Evolutionary conservation across 1,284 basidiomycete species (phyloP).

Genomic region (Agaricales sp.): DNA sequence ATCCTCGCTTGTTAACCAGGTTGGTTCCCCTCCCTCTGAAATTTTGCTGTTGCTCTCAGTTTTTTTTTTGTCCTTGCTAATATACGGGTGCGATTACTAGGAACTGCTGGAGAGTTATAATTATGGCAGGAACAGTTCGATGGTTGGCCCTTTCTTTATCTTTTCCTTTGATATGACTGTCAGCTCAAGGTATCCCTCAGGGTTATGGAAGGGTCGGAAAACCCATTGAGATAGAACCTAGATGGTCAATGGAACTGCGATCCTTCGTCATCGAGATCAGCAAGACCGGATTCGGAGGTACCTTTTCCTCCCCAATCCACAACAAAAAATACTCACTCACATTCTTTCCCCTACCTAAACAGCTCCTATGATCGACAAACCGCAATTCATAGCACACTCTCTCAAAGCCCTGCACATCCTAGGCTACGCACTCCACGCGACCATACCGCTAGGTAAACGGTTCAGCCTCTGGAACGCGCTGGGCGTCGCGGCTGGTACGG

Average conservation of each 20-base stretch:
- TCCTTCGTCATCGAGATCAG: not conserved
- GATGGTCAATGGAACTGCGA: not conserved
- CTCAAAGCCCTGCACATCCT: not conserved
- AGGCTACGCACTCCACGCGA: not conserved
- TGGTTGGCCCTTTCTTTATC: not conserved
- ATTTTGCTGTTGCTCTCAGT: not conserved
- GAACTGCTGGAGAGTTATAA: not conserved
- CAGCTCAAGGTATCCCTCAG: not conserved
- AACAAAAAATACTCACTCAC: not conserved
- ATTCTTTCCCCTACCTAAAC: not conserved
- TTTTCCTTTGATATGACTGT: not conserved
- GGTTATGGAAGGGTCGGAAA: constrained; percentile 1
- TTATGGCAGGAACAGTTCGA: not conserved
- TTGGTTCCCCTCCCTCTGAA: not conserved
- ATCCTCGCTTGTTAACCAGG: not conserved
- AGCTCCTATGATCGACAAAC: constrained; percentile 1
- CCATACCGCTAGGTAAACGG: not conserved
- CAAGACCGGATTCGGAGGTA: constrained; percentile 1
- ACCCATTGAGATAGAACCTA: not conserved
- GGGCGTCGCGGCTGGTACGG: not conserved
- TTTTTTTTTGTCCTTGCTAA: not conserved
- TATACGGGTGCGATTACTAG: too few species aligned
- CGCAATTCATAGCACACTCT: not conserved
- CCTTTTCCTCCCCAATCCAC: not conserved
- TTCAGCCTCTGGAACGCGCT: constrained; percentile 1